Evolutionary conservation across 2,329 filamentous ascomycete species (phyloP).

Genomic region (Sporothrix curviconia): DNA sequence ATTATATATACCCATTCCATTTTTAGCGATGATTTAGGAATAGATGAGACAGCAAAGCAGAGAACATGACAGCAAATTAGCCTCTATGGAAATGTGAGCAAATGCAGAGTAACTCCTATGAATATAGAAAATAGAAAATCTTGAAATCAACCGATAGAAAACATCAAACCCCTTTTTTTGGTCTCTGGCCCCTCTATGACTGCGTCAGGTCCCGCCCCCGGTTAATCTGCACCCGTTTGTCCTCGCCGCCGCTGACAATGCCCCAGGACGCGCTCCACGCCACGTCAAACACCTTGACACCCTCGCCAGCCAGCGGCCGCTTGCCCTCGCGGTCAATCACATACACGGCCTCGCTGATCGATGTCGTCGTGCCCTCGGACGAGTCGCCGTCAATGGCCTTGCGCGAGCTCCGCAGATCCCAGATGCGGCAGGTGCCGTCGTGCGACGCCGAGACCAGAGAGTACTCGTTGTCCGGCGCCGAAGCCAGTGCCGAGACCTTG

Average conservation of each 20-base stretch:
- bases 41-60: too few relatives aligned
- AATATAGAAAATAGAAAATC: constrained; percentile 2
- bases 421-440: constrained; percentile 87
- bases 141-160: too few relatives aligned
- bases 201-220: constrained; percentile 49
- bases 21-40: too few relatives aligned
- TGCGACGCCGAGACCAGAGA: constrained; percentile 84
- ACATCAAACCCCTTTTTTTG: not conserved
- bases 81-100: too few relatives aligned
- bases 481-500: constrained; percentile 47
- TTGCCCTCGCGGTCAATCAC: constrained; percentile 64
- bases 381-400: constrained; percentile 36
- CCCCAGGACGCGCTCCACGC: constrained; percentile 80
- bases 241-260: constrained; percentile 86
- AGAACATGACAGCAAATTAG: too few relatives aligned
- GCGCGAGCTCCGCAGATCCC: constrained; percentile 76
- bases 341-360: constrained; percentile 67
- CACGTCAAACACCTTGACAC: constrained; percentile 83
- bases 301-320: constrained; percentile 66
- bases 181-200: not conserved
- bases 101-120: too few relatives aligned
- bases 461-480: constrained; percentile 61
- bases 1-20: too few relatives aligned
- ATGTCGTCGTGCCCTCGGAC: constrained; percentile 43
- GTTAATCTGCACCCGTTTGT: constrained; percentile 92